Evolutionary conservation across 305 asterid genomes (phyloP).

Genomic region (Solanum hybrid): DNA sequence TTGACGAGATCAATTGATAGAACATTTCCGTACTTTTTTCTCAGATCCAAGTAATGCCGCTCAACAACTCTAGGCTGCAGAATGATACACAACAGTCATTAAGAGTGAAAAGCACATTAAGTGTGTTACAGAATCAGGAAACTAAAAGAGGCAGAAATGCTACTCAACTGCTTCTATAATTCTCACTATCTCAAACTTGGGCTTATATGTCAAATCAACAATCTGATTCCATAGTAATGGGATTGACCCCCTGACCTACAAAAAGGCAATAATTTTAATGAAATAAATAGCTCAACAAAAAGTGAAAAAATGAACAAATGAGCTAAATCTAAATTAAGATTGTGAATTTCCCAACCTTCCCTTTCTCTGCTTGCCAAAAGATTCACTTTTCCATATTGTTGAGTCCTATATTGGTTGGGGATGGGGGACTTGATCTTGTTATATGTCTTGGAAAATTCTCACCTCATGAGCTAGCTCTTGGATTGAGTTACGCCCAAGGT

Average conservation of each 20-base stretch:
- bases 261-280: slow-evolving; percentile 11
- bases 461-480: background rate
- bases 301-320: background rate
- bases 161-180: slow-evolving; percentile 87
- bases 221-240: slow-evolving; percentile 98
- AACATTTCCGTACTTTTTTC: slow-evolving; percentile 96
- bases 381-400: background rate
- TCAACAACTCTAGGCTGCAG: slow-evolving; percentile 85
- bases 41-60: slow-evolving; percentile 85
- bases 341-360: background rate
- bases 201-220: slow-evolving; percentile 99
- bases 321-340: background rate
- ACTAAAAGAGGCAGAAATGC: slow-evolving; percentile 14
- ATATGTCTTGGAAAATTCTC: background rate
- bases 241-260: slow-evolving; percentile 95
- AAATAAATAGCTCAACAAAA: background rate
- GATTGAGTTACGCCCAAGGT: background rate
- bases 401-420: background rate
- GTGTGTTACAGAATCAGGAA: slow-evolving; percentile 6
- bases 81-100: slow-evolving; percentile 22
- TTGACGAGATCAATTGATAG: slow-evolving; percentile 84
- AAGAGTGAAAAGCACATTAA: slow-evolving; percentile 11
- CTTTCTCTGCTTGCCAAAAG: background rate
- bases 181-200: slow-evolving; percentile 78
- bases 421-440: background rate